Base-by-base conservation (phyloP, 148 eudicot genomes). In the Euryodendron excelsum region DNA sequence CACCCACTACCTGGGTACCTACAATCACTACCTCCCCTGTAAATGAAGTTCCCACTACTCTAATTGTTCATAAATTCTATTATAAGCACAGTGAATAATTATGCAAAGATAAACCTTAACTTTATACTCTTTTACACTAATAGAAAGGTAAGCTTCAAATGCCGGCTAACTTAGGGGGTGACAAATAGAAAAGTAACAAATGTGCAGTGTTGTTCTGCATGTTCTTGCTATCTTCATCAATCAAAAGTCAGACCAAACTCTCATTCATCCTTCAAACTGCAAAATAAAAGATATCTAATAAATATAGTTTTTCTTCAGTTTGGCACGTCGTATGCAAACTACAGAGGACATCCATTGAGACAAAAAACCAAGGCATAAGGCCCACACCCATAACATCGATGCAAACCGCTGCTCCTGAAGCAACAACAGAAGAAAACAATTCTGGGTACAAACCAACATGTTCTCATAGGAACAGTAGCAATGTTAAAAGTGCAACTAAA, bases 21-120 rank as follows among this genome's bases (percentile, higher is more conserved):
- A n/a, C 21, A 25, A n/a, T 64, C 14, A 64, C 27, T 17, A n/a
- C 3, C 5, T 33, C 20, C 44, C 25, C n/a, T 2, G 1, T 33
- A 65, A 65, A 33, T 39, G 36, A 65, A 65, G 69, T 34, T 65
- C 25, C 27, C 27, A 66, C 70, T 12, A 44, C 75, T 72, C 44
- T n/a, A 53, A 20, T 53, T 17, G 70, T 21, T 52, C 62, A 20
- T 62, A 21, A 30, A 53, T 33, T 72, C 62, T 21, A 37, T 52
- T 18, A 21, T 33, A 56, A 53, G 45, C 62, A 21, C 41, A 53
- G 45, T 33, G 5, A 72, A 55, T 48, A 6, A 27, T 48, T 18
- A 18, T 48, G 12, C 27, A 31, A 23, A 36, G 27, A 36, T 2
- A 39, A 37, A 50, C 14, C 53, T 44, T 41, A 8, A 48, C 27